These are phyloP conservation scores for Ceratocystis eucalypticola DNA, from an alignment of 2,329 filamentous ascomycete species.

Conservation along the genomic window DNA sequence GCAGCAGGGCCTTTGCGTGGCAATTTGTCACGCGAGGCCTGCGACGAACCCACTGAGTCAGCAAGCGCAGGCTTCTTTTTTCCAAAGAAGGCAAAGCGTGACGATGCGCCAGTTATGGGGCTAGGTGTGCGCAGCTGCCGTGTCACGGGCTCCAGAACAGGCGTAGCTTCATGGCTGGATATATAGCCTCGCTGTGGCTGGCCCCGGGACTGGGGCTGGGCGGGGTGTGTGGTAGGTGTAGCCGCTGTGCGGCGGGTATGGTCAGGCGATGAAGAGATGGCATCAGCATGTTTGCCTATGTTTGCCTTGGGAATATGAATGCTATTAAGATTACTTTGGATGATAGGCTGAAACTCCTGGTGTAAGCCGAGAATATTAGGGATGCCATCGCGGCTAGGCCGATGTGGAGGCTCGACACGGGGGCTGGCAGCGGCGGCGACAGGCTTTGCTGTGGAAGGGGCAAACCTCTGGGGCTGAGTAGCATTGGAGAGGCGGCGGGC, in stretches of 20 bases:
- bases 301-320: conserved; percentile 36
- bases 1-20: conserved; percentile 68
- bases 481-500: conserved; percentile 20
- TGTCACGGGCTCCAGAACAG: conserved; percentile 22
- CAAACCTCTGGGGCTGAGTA: neutral
- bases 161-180: conserved; percentile 3
- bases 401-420: conserved; percentile 33
- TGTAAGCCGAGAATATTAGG: conserved; percentile 46
- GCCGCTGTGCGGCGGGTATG: neutral
- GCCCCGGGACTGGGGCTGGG: neutral
- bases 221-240: neutral
- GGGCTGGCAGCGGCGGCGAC: neutral
- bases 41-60: conserved; percentile 20
- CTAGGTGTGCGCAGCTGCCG: conserved; percentile 35
- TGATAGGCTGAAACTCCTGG: conserved; percentile 38
- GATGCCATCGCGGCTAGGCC: conserved; percentile 57
- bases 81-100: conserved; percentile 66
- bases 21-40: conserved; percentile 43
- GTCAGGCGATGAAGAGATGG: conserved; percentile 7
- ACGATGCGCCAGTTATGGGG: conserved; percentile 40
- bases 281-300: conserved; percentile 20
- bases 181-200: neutral
- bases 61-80: conserved; percentile 42
- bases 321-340: conserved; percentile 48
- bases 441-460: neutral